Conservation (phyloP, 2,329 filamentous ascomycete genomes). For the Aspergillus sp. region DNA sequence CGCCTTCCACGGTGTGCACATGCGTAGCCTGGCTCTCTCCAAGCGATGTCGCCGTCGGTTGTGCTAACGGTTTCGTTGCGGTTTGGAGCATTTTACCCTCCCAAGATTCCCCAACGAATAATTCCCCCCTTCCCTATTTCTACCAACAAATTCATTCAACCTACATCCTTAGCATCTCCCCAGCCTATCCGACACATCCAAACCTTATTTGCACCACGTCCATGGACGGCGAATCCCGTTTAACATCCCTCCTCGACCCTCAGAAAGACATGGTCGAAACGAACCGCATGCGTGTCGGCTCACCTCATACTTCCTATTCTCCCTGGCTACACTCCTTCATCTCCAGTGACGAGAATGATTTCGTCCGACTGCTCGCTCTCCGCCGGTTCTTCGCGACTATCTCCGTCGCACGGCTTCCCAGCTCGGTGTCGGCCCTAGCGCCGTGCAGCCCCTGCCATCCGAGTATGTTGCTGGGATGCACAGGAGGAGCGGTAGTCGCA, state of each 20-base stretch:
- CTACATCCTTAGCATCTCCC: conserved; percentile 32
- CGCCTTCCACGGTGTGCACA: conserved; percentile 48
- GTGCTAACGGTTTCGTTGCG: conserved; percentile 49
- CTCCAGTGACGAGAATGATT: conserved; percentile 48
- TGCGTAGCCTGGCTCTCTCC: conserved; percentile 51
- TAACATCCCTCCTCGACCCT: conserved; percentile 47
- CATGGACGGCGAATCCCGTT: conserved; percentile 47
- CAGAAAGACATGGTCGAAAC: conserved; percentile 38
- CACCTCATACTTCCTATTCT: conserved; percentile 45
- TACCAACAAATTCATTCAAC: conserved; percentile 31
- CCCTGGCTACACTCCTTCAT: conserved; percentile 49
- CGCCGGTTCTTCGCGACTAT: conserved; percentile 47
- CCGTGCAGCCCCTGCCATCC: conserved; percentile 42
- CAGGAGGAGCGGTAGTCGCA: conserved; percentile 44
- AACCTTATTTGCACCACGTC: conserved; percentile 45
- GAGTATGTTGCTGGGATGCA: conserved; percentile 44
- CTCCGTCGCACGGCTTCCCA: conserved; percentile 41
- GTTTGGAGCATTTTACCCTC: conserved; percentile 42
- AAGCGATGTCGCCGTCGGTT: conserved; percentile 47
- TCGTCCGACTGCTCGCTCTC: conserved; percentile 41
- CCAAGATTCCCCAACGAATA: conserved; percentile 6
- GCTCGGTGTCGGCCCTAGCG: conserved; percentile 26
- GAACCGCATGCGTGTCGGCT: conserved; percentile 44
- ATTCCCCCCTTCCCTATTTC: conserved; percentile 23
- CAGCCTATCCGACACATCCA: conserved; percentile 48